A percentile compares a stretch with the other conserved stretches of the same genome.
These are phyloP conservation scores for Sporothrix inflata DNA, from an alignment of 2,329 filamentous ascomycete genomes.

Conservation along the genomic window DNA sequence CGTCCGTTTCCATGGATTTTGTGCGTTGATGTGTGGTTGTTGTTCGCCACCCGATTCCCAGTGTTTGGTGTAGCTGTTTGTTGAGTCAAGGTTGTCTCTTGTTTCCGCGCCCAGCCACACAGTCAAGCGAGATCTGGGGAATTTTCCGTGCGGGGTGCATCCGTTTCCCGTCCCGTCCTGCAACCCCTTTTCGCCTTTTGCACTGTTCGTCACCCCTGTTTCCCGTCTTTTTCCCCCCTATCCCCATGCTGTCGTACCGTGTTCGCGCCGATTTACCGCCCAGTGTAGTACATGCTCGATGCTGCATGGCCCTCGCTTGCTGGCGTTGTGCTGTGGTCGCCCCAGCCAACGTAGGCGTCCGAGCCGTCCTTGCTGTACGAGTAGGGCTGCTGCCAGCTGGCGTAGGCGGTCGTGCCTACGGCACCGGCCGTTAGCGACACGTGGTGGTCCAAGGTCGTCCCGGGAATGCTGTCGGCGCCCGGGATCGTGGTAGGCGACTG, in stretches of 20 bases:
- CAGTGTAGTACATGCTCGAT: conserved; percentile 43
- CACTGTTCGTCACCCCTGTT: neutral
- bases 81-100: neutral
- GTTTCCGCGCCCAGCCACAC: neutral
- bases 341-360: conserved; percentile 47
- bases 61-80: neutral
- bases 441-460: conserved; percentile 42
- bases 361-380: conserved; percentile 44
- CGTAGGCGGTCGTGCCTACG: conserved; percentile 45
- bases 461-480: conserved; percentile 43
- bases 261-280: conserved; percentile 34
- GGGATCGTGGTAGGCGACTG: conserved; percentile 45
- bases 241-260: neutral
- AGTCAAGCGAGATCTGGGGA: neutral
- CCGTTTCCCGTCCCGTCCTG: conserved; percentile 2
- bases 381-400: conserved; percentile 52
- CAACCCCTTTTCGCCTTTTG: neutral
- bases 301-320: conserved; percentile 36
- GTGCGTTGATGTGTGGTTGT: neutral
- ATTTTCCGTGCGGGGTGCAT: conserved; percentile 2
- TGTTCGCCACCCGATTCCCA: neutral
- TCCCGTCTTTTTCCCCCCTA: neutral
- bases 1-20: neutral
- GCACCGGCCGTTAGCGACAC: conserved; percentile 47
- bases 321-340: conserved; percentile 36